Evolutionary conservation across 495 filamentous ascomycete genomes (phyloP).

Genomic region (Hypoxylon fuscum): DNA sequence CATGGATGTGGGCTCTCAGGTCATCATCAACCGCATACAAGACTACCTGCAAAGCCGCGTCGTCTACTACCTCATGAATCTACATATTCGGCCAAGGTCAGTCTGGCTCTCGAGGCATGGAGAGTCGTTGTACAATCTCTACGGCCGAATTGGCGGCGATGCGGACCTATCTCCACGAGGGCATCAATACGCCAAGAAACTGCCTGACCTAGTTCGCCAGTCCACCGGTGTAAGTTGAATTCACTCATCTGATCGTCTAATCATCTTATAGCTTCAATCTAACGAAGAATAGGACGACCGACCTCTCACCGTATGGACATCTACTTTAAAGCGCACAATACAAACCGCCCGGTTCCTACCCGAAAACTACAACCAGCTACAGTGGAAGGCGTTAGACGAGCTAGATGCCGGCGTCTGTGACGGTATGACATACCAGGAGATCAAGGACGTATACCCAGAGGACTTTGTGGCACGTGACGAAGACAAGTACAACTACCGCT

Average conservation of each 20-base stretch:
- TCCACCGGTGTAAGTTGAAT: conserved; percentile 72
- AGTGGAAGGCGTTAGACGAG: conserved; percentile 99
- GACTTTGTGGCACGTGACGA: conserved; percentile 95
- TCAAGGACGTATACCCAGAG: conserved; percentile 87
- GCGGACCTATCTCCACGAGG: conserved; percentile 86
- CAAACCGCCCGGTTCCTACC: conserved; percentile 86
- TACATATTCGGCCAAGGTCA: conserved; percentile 95
- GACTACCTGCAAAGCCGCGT: conserved; percentile 96
- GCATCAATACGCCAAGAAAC: conserved; percentile 80
- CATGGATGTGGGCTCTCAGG: conserved; percentile 92
- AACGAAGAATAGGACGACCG: conserved; percentile 61
- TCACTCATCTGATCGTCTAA: conserved; percentile 1
- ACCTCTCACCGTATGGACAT: conserved; percentile 95
- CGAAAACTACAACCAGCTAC: conserved; percentile 81
- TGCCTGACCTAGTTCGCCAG: conserved; percentile 81
- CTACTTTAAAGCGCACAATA: conserved; percentile 91
- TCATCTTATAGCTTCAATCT: conserved; percentile 2
- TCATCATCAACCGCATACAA: conserved; percentile 96
- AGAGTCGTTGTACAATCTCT: conserved; percentile 89
- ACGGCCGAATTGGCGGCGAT: conserved; percentile 90
- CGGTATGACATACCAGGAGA: conserved; percentile 91
- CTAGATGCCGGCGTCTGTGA: conserved; percentile 97
- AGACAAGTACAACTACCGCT: conserved; percentile 99
- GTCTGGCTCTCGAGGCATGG: conserved; percentile 99
- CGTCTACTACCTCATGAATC: conserved; percentile 97